Evolutionary conservation across 305 asterid species (phyloP), one percentile per base, ranked within the genome.

Genomic region (Rubia tinctorum): DNA sequence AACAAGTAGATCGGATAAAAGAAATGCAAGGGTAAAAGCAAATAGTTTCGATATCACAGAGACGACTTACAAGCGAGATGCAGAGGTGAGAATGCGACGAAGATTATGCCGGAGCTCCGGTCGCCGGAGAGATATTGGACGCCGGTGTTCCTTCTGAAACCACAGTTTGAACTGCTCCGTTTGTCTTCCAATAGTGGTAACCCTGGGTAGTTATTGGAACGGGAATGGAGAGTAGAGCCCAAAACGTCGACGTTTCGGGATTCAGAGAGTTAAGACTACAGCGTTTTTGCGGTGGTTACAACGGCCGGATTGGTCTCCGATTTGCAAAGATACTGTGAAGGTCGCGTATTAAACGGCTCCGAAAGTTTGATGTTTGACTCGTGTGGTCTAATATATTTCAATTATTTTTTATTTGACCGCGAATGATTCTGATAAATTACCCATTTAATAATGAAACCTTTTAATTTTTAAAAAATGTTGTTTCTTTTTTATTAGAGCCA

Each of bases 1-100:
- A 69, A 69, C 44, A 67, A 75, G 51, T 74, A 71, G 76, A 79
- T 77, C 69, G 76, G 80, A 72, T 64, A 71, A 49, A 9, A 6
- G 44, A 74, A 17, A 45, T 27, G 58, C 58, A 47, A 59, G 13
- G 65, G 6, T 64, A n/a, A 40, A 42, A 42, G 7, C 10, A 17
- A 10, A 6, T 15, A 43, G 12, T 65, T 14, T 10, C 6, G 12
- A 3, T 8, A 4, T 40, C 18, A 40, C n/a, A 17, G 55, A 10
- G 20, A 10, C 18, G 73, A 43, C 80, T 76, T 68, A 76, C 77
- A 25, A 23, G 68, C 73, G 61, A 71, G 71, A 69, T 64, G 60
- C 42, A 49, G 53, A 77, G 65, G 77, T 74, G 40, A 77, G 70
- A 76, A 70, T 70, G 55, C 62, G 45, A 18, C 7, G 63, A 15